Conservation (phyloP, 768 basidiomycete genomes). For the Suillus ampliporus region DNA sequence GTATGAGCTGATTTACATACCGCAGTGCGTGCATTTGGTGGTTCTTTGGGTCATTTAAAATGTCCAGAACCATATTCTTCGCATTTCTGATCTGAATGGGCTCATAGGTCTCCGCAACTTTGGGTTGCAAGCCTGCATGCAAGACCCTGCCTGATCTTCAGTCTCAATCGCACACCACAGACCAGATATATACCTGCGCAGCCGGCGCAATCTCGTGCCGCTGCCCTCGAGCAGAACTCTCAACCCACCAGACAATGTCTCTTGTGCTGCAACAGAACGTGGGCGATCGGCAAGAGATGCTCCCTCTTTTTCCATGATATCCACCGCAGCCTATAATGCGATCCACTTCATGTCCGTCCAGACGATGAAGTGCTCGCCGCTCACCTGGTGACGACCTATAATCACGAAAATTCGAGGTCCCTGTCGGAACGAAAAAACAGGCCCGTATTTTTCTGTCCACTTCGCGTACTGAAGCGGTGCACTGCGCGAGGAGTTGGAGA, state of each 20-base stretch:
- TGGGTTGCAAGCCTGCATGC: slow-evolving; percentile 42
- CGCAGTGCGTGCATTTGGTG: slow-evolving; percentile 41
- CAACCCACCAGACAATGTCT: slow-evolving; percentile 41
- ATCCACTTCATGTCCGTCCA: not conserved
- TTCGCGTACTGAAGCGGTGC: slow-evolving; percentile 47
- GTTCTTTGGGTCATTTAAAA: slow-evolving; percentile 37
- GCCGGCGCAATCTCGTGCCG: slow-evolving; percentile 37
- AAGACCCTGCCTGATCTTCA: slow-evolving; percentile 29
- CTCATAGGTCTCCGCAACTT: slow-evolving; percentile 37
- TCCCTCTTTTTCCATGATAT: slow-evolving; percentile 48
- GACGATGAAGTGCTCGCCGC: not conserved
- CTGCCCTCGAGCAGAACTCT: slow-evolving; percentile 31
- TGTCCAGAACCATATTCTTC: slow-evolving; percentile 39
- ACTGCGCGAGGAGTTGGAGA: not conserved
- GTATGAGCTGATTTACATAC: slow-evolving; percentile 18
- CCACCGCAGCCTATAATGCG: slow-evolving; percentile 43
- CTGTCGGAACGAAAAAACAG: slow-evolving; percentile 59
- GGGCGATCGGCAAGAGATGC: slow-evolving; percentile 42
- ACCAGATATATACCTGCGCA: slow-evolving; percentile 5
- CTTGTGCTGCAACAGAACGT: slow-evolving; percentile 39
- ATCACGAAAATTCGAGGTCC: slow-evolving; percentile 36
- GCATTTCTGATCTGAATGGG: slow-evolving; percentile 40
- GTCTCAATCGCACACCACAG: not conserved
- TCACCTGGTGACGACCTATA: slow-evolving; percentile 29
- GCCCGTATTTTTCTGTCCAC: slow-evolving; percentile 65